These are phyloP conservation scores for Neonectria ditissima DNA, from an alignment of 2,329 filamentous ascomycete genomes.

Conservation along the genomic window DNA sequence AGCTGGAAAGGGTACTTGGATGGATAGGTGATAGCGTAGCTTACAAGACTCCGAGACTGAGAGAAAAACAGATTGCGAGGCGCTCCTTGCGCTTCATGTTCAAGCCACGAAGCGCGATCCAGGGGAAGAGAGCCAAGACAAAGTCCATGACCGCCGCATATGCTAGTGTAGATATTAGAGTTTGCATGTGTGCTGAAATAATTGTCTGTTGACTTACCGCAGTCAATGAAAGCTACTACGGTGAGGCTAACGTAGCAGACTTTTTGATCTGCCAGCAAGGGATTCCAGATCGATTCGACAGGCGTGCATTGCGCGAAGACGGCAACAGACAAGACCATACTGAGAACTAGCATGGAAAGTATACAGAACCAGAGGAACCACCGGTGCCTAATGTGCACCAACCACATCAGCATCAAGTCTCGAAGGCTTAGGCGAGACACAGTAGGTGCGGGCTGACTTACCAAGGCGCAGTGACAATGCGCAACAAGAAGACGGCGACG, in stretches of 20 bases:
- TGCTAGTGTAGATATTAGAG: background rate
- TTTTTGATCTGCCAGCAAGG: constrained; percentile 13
- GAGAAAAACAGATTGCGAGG: constrained; percentile 22
- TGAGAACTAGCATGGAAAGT: constrained; percentile 23
- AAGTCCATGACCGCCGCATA: constrained; percentile 29
- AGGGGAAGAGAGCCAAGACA: constrained; percentile 24
- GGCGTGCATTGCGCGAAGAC: constrained; percentile 29
- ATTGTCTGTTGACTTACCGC: constrained; percentile 2
- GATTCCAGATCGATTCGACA: constrained; percentile 26
- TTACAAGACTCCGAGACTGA: constrained; percentile 30
- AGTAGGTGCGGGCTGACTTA: background rate
- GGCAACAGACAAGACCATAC: constrained; percentile 16
- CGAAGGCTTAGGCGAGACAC: background rate
- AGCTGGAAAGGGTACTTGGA: background rate
- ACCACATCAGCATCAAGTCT: background rate
- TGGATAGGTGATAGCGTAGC: background rate
- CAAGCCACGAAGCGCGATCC: constrained; percentile 23
- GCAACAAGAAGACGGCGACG: constrained; percentile 25
- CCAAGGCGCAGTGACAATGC: constrained; percentile 29
- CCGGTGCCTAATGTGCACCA: constrained; percentile 3
- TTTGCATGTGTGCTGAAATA: rapidly evolving
- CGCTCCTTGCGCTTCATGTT: constrained; percentile 34
- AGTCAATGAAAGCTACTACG: constrained; percentile 24
- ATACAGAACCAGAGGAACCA: constrained; percentile 32
- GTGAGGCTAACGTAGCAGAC: constrained; percentile 26